Evolutionary conservation across 1,139 yeast genomes (phyloP).

Genomic region (Nadsonia starkeyi-henricii): DNA sequence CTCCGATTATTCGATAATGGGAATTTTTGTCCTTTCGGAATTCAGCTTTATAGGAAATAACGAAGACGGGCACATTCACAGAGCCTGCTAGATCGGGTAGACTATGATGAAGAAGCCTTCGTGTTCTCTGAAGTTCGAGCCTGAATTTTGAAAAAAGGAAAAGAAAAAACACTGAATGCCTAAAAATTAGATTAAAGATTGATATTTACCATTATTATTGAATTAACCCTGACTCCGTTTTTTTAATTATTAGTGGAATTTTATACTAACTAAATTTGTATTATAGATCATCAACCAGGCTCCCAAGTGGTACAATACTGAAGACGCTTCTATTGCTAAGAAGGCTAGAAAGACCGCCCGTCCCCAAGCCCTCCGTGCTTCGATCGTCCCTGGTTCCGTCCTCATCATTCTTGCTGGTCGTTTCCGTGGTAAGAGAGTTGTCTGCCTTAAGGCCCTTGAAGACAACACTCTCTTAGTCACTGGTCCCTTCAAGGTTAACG

Average conservation of each 20-base stretch:
- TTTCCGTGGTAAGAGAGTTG: slow-evolving; percentile 99
- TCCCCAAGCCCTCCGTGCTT: slow-evolving; percentile 74
- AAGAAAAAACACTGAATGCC: no score
- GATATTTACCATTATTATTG: no score
- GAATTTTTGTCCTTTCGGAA: no score
- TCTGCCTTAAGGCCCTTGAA: slow-evolving; percentile 92
- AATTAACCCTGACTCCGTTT: no score
- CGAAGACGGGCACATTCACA: no score
- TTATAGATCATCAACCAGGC: slow-evolving; percentile 33
- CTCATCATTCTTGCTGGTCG: slow-evolving; percentile 98
- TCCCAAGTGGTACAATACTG: slow-evolving; percentile 87
- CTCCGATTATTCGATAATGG: no score
- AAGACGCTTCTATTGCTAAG: slow-evolving; percentile 60
- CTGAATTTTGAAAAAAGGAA: no score
- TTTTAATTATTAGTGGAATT: slow-evolving; percentile 1
- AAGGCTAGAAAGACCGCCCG: slow-evolving; percentile 25
- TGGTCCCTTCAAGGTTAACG: slow-evolving; percentile 99
- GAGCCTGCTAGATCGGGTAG: no score
- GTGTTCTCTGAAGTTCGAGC: no score
- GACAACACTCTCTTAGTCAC: slow-evolving; percentile 97
- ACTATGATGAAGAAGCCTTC: no score
- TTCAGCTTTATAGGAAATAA: no score
- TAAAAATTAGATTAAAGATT: no score
- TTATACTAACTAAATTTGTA: slow-evolving; percentile 8
- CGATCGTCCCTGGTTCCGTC: slow-evolving; percentile 97